Percentiles rank a stretch among this genome's conserved stretches.
Evolutionary conservation across 73 alveolate genomes (phyloP).

Genomic region (Paramecium sonneborni): DNA sequence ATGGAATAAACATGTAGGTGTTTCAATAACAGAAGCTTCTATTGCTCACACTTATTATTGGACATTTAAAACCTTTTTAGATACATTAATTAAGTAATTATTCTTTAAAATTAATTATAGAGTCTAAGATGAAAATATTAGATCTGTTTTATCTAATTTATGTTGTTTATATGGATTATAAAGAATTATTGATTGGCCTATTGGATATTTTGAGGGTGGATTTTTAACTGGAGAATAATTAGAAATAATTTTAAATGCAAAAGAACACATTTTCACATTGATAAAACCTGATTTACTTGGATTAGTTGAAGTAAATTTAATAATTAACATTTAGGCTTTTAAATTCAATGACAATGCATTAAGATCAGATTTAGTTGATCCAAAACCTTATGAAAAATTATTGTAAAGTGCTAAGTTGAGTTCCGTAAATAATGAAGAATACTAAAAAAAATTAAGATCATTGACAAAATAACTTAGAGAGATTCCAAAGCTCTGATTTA

Average conservation of each 20-base stretch:
- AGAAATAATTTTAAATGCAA: slow-evolving; percentile 49
- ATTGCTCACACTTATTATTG: slow-evolving; percentile 60
- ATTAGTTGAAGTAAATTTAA: slow-evolving; percentile 39
- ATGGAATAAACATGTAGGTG: slow-evolving; percentile 60
- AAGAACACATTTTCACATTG: slow-evolving; percentile 19
- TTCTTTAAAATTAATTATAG: neutral
- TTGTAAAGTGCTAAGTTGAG: neutral
- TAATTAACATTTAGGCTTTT: neutral
- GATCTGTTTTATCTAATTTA: slow-evolving; percentile 56
- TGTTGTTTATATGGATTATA: slow-evolving; percentile 61
- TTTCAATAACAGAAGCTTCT: slow-evolving; percentile 60
- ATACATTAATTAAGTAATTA: slow-evolving; percentile 10
- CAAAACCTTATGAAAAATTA: slow-evolving; percentile 20
- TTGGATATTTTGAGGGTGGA: slow-evolving; percentile 59
- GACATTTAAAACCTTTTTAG: slow-evolving; percentile 58
- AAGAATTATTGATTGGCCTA: slow-evolving; percentile 61
- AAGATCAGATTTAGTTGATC: slow-evolving; percentile 16
- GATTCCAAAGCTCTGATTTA: neutral
- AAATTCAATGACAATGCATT: slow-evolving; percentile 41
- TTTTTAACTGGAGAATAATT: slow-evolving; percentile 59
- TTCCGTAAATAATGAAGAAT: neutral
- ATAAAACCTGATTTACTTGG: slow-evolving; percentile 59
- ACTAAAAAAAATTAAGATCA: neutral
- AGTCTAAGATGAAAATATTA: slow-evolving; percentile 56
- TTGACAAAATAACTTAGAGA: neutral